Conservation (phyloP, 2,329 filamentous ascomycete species). For the Aspergillus costaricaensis region DNA sequence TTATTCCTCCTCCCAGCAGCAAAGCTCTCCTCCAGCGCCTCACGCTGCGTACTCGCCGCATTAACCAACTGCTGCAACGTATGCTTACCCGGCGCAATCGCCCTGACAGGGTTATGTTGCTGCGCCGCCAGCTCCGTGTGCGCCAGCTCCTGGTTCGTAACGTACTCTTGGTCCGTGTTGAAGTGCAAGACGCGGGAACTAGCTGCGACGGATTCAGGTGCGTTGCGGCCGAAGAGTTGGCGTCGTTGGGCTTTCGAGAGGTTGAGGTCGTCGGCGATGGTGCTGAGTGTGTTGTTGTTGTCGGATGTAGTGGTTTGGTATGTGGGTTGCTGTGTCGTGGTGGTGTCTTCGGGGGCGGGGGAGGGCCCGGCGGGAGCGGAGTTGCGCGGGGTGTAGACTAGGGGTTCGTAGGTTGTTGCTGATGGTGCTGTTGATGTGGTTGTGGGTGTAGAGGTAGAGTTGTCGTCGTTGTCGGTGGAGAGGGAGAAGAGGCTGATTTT, state of each 20-base stretch:
- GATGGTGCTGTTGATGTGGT: constrained; percentile 4
- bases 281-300: constrained; percentile 16
- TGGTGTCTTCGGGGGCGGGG: constrained; percentile 14
- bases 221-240: constrained; percentile 77
- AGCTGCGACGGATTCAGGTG: constrained; percentile 39
- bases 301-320: neutral
- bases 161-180: constrained; percentile 86
- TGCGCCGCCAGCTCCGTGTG: constrained; percentile 55
- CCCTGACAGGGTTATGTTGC: constrained; percentile 77
- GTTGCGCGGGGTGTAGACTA: constrained; percentile 41
- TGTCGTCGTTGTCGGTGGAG: constrained; percentile 29
- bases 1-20: constrained; percentile 76
- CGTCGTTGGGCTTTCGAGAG: constrained; percentile 74
- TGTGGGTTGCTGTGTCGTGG: neutral
- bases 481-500: constrained; percentile 50
- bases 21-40: constrained; percentile 90
- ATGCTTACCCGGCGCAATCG: constrained; percentile 85
- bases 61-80: constrained; percentile 84
- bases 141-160: constrained; percentile 78
- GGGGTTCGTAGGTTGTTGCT: constrained; percentile 39
- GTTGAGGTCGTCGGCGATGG: constrained; percentile 75
- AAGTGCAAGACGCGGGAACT: constrained; percentile 76
- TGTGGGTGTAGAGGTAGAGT: constrained; percentile 1
- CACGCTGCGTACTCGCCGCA: constrained; percentile 77
- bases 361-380: constrained; percentile 22